Percentiles rank a stretch among this genome's conserved stretches.
Evolutionary conservation across 306 rosid genomes (phyloP).

Genomic region (Cicer yamashitae): DNA sequence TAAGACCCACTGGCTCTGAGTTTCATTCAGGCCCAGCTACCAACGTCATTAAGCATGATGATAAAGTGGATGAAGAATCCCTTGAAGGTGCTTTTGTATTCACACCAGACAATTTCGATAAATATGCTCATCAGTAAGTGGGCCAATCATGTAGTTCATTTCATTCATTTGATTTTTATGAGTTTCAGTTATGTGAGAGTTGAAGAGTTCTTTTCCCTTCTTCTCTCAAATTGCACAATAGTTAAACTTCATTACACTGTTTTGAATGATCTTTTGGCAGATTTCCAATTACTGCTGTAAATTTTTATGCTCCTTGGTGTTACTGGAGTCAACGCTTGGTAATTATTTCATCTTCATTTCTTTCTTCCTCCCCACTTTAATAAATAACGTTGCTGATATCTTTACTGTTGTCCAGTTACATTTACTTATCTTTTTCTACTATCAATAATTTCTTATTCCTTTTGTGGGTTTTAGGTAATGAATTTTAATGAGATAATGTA

Average conservation of each 20-base stretch:
- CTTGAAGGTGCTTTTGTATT: slow-evolving; percentile 68
- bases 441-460: slow-evolving; percentile 32
- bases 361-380: slow-evolving; percentile 10
- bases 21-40: slow-evolving; percentile 68
- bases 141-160: slow-evolving; percentile 40
- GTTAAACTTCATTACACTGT: slow-evolving; percentile 35
- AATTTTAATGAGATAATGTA: background rate
- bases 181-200: slow-evolving; percentile 29
- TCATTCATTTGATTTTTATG: slow-evolving; percentile 36
- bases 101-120: slow-evolving; percentile 65
- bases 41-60: slow-evolving; percentile 79
- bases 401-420: slow-evolving; percentile 29
- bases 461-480: background rate
- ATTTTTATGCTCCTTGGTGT: slow-evolving; percentile 99
- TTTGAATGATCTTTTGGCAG: slow-evolving; percentile 56
- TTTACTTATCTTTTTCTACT: slow-evolving; percentile 24
- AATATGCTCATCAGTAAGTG: slow-evolving; percentile 77
- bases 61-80: slow-evolving; percentile 67
- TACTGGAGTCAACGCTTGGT: slow-evolving; percentile 98
- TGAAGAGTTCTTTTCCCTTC: slow-evolving; percentile 23
- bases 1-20: slow-evolving; percentile 78
- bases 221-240: slow-evolving; percentile 6
- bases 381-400: slow-evolving; percentile 32
- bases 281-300: slow-evolving; percentile 74
- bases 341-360: slow-evolving; percentile 46